Base-by-base conservation (phyloP, 148 eudicot genomes). In the Rhododendron henanense region DNA sequence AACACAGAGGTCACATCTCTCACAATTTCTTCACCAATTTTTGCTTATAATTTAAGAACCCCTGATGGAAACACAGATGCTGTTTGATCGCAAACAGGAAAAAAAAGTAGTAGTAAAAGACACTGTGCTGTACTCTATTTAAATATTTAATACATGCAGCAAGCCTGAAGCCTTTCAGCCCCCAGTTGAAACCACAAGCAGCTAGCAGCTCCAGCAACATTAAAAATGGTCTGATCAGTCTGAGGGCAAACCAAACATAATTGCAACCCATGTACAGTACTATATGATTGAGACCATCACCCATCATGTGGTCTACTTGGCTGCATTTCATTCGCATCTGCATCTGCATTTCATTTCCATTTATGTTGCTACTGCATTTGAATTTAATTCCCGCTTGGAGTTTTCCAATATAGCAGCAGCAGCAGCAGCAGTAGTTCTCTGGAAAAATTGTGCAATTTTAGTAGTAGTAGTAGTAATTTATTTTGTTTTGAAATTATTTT, bases 361-460 rank as follows among this genome's bases (percentile, higher is more conserved):
- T 31, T 74, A 74, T 35, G 44, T 74, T 33, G 18, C 44, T 10
- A 9, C 3, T 31, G 21, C 35, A 69, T 74, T 74, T 74, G 78
- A 74, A 74, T 74, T 74, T 31, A 31, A 31, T 31, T 74, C 78
- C 78, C 78, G 78, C 78, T 74, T 74, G 44, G 45, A 15, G 78
- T 51, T 33, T 74, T 35, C 41, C 35, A 69, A 14, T 14, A 14
- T 61, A 28, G 35, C 2, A 33, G 35, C 35, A 35, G 37, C 6
- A 21, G 5, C 9, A 9, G 69, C 0, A 23, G 7, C 23, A 25
- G 10, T 25, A 8, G n/a, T 8, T 23, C 13, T 25, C 3, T 25
- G 31, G 73, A 63, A 19, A 63, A 63, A 21, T 21, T 63, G 8
- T 61, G 61, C 61, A 55, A 55, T 57, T 57, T 1, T 15, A 55